Evolutionary conservation across 805 yeast species (phyloP).

Genomic region (Ogataea sp.): DNA sequence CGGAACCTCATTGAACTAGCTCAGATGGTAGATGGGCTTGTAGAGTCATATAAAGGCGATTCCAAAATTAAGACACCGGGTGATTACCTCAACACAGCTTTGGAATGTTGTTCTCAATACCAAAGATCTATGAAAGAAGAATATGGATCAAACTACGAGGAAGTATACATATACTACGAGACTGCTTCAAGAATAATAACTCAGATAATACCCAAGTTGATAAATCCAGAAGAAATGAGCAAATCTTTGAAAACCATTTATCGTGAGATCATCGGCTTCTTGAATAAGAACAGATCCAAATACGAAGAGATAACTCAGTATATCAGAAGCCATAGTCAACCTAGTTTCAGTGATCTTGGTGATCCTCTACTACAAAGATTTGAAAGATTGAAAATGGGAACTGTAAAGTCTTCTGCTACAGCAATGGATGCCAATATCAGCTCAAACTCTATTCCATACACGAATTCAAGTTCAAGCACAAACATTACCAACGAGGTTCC

Average conservation of each 20-base stretch:
- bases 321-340: constrained; percentile 4
- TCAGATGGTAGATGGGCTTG: constrained; percentile 7
- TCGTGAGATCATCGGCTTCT: constrained; percentile 10
- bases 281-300: constrained; percentile 8
- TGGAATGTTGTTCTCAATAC: constrained; percentile 19
- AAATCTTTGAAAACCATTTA: constrained; percentile 11
- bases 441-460: not conserved
- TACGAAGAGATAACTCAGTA: constrained; percentile 9
- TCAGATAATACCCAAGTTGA: constrained; percentile 16
- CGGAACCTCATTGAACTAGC: constrained; percentile 9
- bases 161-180: constrained; percentile 16
- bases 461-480: not conserved
- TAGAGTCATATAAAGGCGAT: constrained; percentile 1
- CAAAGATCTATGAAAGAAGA: constrained; percentile 5
- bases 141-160: constrained; percentile 11
- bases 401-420: not conserved
- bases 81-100: constrained; percentile 16
- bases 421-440: constrained; percentile 1
- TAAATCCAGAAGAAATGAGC: constrained; percentile 3
- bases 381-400: constrained; percentile 12
- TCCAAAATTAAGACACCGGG: constrained; percentile 4
- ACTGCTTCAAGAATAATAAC: constrained; percentile 19
- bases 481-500: not conserved
- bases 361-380: constrained; percentile 10
- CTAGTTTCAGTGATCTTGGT: constrained; percentile 2